Conservation (phyloP, 2,329 filamentous ascomycete genomes). For the Exophiala sp. region DNA sequence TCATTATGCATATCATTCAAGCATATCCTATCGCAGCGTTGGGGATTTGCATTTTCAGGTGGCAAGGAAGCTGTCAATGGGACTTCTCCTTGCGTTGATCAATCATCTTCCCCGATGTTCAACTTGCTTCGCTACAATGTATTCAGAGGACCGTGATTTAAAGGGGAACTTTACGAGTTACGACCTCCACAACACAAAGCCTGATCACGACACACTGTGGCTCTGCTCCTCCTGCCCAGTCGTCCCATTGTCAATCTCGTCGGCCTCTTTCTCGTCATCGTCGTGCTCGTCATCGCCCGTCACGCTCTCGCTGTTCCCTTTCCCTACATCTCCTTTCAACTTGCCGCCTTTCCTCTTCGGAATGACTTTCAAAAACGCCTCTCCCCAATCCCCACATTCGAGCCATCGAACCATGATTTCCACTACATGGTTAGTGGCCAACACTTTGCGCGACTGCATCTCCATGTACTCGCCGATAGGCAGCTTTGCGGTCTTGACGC, state of each 20-base stretch:
- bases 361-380: conserved; percentile 81
- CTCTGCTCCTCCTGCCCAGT: not conserved
- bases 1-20: not conserved
- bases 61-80: not conserved
- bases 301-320: conserved; percentile 1
- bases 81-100: no score
- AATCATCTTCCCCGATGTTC: no score
- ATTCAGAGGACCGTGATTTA: no score
- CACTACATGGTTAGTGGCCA: conserved; percentile 91
- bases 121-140: no score
- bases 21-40: no score
- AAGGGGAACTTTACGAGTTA: no score
- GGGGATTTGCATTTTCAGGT: no score
- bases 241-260: not conserved
- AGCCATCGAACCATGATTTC: conserved; percentile 96
- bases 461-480: conserved; percentile 94
- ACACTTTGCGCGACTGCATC: conserved; percentile 77
- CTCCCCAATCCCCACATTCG: conserved; percentile 82
- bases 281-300: conserved; percentile 4
- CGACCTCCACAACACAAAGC: no score
- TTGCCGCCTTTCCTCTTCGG: conserved; percentile 82
- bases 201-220: not conserved
- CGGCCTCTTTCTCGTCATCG: conserved; percentile 17
- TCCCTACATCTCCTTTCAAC: conserved; percentile 45
- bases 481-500: conserved; percentile 76